These are phyloP conservation scores for Aureobasidium subglaciale DNA, from an alignment of 2,329 filamentous ascomycete genomes.

Conservation along the genomic window DNA sequence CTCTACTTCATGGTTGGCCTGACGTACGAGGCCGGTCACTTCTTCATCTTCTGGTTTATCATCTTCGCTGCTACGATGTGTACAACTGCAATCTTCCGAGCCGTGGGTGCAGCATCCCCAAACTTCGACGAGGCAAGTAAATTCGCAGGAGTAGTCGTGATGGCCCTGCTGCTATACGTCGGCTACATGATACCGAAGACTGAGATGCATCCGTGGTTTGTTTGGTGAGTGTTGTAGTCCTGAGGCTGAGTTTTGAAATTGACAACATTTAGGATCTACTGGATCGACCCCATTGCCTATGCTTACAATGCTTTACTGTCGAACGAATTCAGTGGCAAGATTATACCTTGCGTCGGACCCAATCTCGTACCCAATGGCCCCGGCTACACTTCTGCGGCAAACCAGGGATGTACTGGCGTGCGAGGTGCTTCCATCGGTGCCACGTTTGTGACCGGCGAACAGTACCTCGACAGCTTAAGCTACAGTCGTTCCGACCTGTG, in stretches of 20 bases:
- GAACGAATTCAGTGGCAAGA: constrained; percentile 69
- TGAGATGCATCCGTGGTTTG: constrained; percentile 45
- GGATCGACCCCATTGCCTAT: background rate
- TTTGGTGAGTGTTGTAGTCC: too few relatives aligned
- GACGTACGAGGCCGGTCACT: constrained; percentile 60
- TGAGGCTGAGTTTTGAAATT: too few relatives aligned
- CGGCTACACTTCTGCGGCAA: constrained; percentile 61
- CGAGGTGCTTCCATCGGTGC: constrained; percentile 60
- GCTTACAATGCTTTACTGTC: constrained; percentile 60
- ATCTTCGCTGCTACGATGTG: constrained; percentile 34
- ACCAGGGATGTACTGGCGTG: constrained; percentile 75
- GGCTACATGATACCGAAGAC: constrained; percentile 44
- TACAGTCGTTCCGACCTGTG: constrained; percentile 64
- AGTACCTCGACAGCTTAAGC: constrained; percentile 64
- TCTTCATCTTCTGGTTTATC: constrained; percentile 62
- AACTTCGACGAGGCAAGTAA: constrained; percentile 22
- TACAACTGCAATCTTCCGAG: constrained; percentile 31
- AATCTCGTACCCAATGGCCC: constrained; percentile 59
- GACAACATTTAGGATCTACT: background rate
- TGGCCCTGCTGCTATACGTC: background rate
- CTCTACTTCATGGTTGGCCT: constrained; percentile 74
- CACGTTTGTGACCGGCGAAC: constrained; percentile 54
- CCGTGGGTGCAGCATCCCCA: constrained; percentile 33
- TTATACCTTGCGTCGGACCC: constrained; percentile 60
- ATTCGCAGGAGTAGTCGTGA: background rate